A percentile compares a stretch with the other conserved stretches of the same genome.
Evolutionary conservation across 768 basidiomycete species (phyloP).

Genomic region (Auricularia sp.): DNA sequence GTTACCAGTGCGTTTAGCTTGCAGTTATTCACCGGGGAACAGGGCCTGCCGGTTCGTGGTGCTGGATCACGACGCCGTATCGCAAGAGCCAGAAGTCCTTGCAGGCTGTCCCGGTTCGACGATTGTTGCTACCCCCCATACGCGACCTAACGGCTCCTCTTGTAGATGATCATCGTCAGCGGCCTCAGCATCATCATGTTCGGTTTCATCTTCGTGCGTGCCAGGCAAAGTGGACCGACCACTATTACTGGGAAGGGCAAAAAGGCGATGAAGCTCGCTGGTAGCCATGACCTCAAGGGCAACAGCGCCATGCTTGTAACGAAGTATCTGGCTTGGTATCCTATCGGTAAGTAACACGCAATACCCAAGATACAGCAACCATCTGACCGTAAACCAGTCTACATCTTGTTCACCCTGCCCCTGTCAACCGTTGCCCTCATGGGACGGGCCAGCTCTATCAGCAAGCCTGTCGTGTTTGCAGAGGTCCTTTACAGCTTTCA

Average conservation of each 20-base stretch:
- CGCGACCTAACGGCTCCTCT: background rate
- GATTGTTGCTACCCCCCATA: background rate
- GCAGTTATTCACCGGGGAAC: background rate
- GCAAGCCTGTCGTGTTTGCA: background rate
- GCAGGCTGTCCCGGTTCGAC: background rate
- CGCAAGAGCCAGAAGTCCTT: background rate
- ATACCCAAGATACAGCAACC: background rate
- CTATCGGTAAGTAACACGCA: background rate
- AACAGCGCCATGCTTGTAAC: background rate
- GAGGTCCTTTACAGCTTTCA: conserved; percentile 1
- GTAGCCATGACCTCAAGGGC: background rate
- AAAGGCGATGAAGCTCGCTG: background rate
- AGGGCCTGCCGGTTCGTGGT: background rate
- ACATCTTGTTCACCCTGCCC: background rate
- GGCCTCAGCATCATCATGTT: background rate
- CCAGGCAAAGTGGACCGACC: background rate
- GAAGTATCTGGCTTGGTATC: background rate
- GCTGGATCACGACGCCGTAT: background rate
- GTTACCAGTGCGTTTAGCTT: background rate
- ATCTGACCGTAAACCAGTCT: background rate
- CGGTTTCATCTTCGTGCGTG: background rate
- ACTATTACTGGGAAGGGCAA: background rate
- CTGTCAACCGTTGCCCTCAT: background rate
- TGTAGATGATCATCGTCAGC: background rate
- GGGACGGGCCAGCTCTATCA: background rate